Evolutionary conservation across 768 basidiomycete genomes (phyloP), one percentile per base, ranked within the genome.

Genomic region (Tylopilus cervinicoccineus): DNA sequence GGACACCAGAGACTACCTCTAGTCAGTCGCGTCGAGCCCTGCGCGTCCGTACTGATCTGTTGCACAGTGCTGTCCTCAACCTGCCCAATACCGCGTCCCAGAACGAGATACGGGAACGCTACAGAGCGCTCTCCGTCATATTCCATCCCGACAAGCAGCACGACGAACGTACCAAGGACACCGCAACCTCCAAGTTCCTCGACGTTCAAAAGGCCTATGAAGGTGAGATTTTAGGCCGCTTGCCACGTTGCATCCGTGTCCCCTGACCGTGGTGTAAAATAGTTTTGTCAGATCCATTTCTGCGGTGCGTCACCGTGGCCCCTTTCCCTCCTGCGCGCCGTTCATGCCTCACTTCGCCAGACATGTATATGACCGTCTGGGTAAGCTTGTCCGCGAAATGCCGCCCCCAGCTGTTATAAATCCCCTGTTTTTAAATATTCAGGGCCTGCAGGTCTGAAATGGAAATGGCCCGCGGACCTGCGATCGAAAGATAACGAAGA

Each of bases 101-200:
- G 48, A 70, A 71, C 40, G 86, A 91, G 58, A 84, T 93, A 50
- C 76, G 87, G 41, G 88, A 90, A 47, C 75, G 83, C 29, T 87
- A 91, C 64, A 73, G 79, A 34, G 63, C 78, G 6, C 66, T 93
- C 23, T 91, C 90, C 5, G 75, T 92, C 24, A 69, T 85, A 17
- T 90, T 88, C 54, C 91, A 95, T 57, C 91, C 91, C 1, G 91
- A 95, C 75, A 86, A 84, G 61, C 87, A 92, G 50, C 76, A 72
- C 19, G 79, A 81, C 59, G 76, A 79, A 44, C 63, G 64, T 16
- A 67, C 74, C 50, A 81, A 78, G 59, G 74, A 69, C 41, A 74
- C 78, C 1, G 88, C 91, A 1, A 77, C 81, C 22, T 72, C 75
- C 27, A 78, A 77, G 42, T 92, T 93, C 53, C 73, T 85, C 16